Percentiles rank a stretch among this genome's conserved stretches.
Evolutionary conservation across 2,329 filamentous ascomycete genomes (phyloP).

Genomic region (Aureobasidium sp.): DNA sequence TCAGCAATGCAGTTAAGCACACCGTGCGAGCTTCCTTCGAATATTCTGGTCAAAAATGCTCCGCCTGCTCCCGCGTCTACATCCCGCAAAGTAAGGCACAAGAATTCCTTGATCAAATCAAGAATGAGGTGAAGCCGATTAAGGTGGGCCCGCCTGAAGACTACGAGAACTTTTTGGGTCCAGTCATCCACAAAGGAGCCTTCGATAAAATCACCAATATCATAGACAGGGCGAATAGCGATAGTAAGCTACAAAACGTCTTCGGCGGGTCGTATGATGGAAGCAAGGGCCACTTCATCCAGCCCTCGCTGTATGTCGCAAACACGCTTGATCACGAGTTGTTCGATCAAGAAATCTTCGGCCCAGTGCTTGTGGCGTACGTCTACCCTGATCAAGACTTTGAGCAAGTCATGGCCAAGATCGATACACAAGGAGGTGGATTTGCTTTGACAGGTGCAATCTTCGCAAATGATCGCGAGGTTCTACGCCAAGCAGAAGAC

Average conservation of each 20-base stretch:
- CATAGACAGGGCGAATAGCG: conserved; percentile 40
- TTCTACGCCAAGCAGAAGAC: conserved; percentile 44
- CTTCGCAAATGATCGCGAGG: conserved; percentile 42
- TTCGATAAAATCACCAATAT: conserved; percentile 39
- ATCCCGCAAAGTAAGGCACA: conserved; percentile 27
- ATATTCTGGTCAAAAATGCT: conserved; percentile 47
- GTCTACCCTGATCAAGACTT: conserved; percentile 26
- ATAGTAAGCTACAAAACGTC: conserved; percentile 36
- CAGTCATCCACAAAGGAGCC: conserved; percentile 42
- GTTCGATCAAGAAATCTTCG: conserved; percentile 43
- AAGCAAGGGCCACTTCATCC: conserved; percentile 26
- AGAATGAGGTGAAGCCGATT: conserved; percentile 21
- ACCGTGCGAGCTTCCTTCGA: conserved; percentile 44
- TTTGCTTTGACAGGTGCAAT: conserved; percentile 44
- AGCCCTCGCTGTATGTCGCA: conserved; percentile 41
- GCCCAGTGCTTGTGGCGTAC: conserved; percentile 39
- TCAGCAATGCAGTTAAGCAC: conserved; percentile 39
- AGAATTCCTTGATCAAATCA: conserved; percentile 25
- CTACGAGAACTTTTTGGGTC: conserved; percentile 37
- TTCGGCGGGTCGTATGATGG: conserved; percentile 38
- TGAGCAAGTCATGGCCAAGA: neutral
- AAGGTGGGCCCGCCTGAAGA: conserved; percentile 29
- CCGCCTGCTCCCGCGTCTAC: conserved; percentile 38
- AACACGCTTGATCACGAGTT: conserved; percentile 36
- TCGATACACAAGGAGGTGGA: conserved; percentile 29